phyloP scores from a whole-genome alignment of 2,329 filamentous ascomycete species.

The Microascus cirrosus region DNA sequence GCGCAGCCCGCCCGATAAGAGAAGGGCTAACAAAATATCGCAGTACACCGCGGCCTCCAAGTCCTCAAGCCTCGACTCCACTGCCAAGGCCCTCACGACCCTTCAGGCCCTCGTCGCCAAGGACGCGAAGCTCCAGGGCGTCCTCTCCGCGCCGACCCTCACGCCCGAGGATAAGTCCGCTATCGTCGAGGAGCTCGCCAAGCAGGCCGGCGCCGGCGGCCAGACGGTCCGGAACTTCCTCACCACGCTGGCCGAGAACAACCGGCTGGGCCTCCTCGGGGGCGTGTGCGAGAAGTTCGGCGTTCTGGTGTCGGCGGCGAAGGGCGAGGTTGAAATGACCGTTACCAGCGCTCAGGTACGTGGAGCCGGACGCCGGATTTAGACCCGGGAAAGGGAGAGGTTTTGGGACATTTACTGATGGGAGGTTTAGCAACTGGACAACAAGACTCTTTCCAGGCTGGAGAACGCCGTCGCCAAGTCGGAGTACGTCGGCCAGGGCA shows the following conservation, averaged over 20 bases:
- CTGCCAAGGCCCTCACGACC: constrained; percentile 65
- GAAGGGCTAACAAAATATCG: background rate
- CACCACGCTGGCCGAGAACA: constrained; percentile 84
- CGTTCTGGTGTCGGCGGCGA: constrained; percentile 76
- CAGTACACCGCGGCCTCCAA: constrained; percentile 96
- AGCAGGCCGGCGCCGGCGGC: constrained; percentile 58
- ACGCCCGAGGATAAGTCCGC: constrained; percentile 67
- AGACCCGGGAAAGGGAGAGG: background rate
- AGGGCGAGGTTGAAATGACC: constrained; percentile 85
- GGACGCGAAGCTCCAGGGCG: constrained; percentile 67
- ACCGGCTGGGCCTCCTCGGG: constrained; percentile 74
- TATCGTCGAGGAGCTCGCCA: constrained; percentile 80
- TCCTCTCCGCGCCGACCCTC: constrained; percentile 76
- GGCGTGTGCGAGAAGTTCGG: constrained; percentile 80
- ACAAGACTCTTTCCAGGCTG: constrained; percentile 73
- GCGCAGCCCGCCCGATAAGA: background rate
- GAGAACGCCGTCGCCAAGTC: constrained; percentile 86
- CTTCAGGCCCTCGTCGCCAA: constrained; percentile 65
- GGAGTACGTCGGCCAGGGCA: constrained; percentile 73
- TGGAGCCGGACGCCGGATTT: constrained; percentile 7
- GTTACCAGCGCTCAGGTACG: constrained; percentile 84
- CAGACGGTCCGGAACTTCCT: constrained; percentile 94
- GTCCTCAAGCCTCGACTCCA: constrained; percentile 72
- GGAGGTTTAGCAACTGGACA: constrained; percentile 65
- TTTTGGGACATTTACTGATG: background rate